Evolutionary conservation across 1,284 basidiomycete genomes (phyloP).

Genomic region (Meripilus lineatus): DNA sequence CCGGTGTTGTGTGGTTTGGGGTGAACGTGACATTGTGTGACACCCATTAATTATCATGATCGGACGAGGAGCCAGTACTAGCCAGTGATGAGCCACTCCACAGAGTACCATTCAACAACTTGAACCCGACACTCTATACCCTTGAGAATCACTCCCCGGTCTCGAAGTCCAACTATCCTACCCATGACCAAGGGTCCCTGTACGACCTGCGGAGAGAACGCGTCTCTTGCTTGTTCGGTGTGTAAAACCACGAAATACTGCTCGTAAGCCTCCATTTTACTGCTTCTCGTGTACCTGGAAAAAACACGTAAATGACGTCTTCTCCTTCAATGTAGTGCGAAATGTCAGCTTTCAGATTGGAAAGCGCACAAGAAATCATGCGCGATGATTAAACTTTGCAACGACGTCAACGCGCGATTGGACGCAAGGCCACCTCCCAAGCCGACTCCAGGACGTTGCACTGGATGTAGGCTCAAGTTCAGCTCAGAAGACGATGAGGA

Average conservation of each 20-base stretch:
- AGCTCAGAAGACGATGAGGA: conserved; percentile 20
- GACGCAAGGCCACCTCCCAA: conserved; percentile 18
- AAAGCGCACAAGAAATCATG: conserved; percentile 31
- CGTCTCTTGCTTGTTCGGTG: conserved; percentile 12
- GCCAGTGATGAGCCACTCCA: too few relatives aligned
- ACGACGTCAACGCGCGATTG: conserved; percentile 20
- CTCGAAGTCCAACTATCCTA: too few relatives aligned
- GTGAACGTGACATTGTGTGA: too few relatives aligned
- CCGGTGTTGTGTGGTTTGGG: too few relatives aligned
- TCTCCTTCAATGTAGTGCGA: conserved; percentile 6
- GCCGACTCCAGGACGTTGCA: conserved; percentile 30
- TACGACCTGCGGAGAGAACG: conserved; percentile 13
- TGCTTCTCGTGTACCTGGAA: background rate
- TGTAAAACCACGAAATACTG: conserved; percentile 19
- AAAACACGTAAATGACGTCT: background rate
- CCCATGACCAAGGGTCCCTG: too few relatives aligned
- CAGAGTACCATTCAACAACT: too few relatives aligned
- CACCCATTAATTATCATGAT: too few relatives aligned
- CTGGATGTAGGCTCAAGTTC: conserved; percentile 30
- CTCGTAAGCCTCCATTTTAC: conserved; percentile 16
- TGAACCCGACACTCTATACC: too few relatives aligned
- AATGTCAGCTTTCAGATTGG: conserved; percentile 29
- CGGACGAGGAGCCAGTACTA: background rate
- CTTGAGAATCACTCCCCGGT: too few relatives aligned
- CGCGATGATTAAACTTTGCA: conserved; percentile 27